phyloP scores from a whole-genome alignment of 1,139 yeast species.

The Scheffersomyces stambukii region DNA sequence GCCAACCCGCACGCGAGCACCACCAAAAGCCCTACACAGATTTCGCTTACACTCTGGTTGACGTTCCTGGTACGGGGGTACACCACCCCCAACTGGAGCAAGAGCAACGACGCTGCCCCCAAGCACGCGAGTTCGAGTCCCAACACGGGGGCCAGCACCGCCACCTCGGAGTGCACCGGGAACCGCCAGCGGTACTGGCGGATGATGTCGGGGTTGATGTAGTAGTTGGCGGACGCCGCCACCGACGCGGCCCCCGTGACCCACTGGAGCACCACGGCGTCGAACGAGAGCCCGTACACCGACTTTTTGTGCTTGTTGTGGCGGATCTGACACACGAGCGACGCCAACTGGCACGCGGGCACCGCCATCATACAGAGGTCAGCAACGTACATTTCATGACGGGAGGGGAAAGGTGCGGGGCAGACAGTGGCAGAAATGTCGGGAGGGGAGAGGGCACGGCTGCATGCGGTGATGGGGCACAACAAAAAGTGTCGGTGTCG shows the following conservation, averaged over 20 bases:
- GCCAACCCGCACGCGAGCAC: constrained; percentile 7
- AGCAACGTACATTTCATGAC: no score
- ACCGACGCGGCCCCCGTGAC: constrained; percentile 11
- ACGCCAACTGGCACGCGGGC: neutral
- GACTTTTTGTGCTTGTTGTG: constrained; percentile 18
- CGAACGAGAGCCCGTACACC: constrained; percentile 27
- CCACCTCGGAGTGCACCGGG: constrained; percentile 17
- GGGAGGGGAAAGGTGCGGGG: no score
- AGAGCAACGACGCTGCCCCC: constrained; percentile 10
- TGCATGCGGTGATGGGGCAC: neutral
- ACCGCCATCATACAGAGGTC: constrained; percentile 1
- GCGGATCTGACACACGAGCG: constrained; percentile 13
- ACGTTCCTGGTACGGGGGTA: constrained; percentile 17
- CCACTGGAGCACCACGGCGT: constrained; percentile 15
- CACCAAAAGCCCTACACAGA: constrained; percentile 9
- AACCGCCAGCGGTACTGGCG: constrained; percentile 15
- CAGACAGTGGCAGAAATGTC: no score
- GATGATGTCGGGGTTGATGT: constrained; percentile 9
- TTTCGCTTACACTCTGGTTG: constrained; percentile 22
- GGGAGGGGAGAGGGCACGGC: no score
- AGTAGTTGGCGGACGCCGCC: constrained; percentile 13
- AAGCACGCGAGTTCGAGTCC: constrained; percentile 13
- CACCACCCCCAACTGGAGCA: constrained; percentile 12
- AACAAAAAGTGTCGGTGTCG: neutral
- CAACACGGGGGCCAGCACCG: constrained; percentile 9